Evolutionary conservation across 306 rosid genomes (phyloP), one percentile per base, ranked within the genome.

Genomic region (Fagus crenata): DNA sequence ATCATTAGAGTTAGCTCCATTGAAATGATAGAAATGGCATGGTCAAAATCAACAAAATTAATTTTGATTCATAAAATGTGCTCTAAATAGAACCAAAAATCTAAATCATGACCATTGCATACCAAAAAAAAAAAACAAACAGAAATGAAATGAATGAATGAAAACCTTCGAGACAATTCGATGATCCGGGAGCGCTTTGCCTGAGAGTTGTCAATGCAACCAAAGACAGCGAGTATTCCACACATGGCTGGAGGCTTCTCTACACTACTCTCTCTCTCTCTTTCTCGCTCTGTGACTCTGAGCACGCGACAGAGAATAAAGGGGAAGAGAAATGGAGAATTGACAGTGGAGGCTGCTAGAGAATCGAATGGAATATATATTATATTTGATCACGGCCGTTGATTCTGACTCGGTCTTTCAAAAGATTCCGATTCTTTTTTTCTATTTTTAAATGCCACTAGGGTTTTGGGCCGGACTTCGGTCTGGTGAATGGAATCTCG

Each of bases 221-320:
- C 97, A 15, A 95, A 77, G 28, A 95, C 97, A 28, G 99, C 97
- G 59, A 95, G 93, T 70, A 95, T 95, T 40, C 99, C 99, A 72
- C 99, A 95, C 99, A 95, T 95, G 97, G 86, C 87, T 65, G 89
- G 63, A 28, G 41, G 67, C 3, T 43, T 46, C 51, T 43, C 13
- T 22, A 22, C 28, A 11, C n/a, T 43, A 11, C 67, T 71, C 15
- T 42, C 71, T 0, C 73, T 18, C 49, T 59, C 63, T 14, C 69
- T 54, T 35, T 67, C 75, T 63, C 15, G 13, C 22, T 60, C 53
- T 70, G 32, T 18, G 28, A 53, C 59, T 70, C 53, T 22, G 67
- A 64, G 79, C 53, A 39, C 51, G 28, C 42, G 3, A 5, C 17
- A 35, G 77, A 4, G n/a, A 81, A 61, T 22, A 42, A 1, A 58